Evolutionary conservation across 2,329 filamentous ascomycete genomes (phyloP).

Genomic region (Podosphaera xanthii): DNA sequence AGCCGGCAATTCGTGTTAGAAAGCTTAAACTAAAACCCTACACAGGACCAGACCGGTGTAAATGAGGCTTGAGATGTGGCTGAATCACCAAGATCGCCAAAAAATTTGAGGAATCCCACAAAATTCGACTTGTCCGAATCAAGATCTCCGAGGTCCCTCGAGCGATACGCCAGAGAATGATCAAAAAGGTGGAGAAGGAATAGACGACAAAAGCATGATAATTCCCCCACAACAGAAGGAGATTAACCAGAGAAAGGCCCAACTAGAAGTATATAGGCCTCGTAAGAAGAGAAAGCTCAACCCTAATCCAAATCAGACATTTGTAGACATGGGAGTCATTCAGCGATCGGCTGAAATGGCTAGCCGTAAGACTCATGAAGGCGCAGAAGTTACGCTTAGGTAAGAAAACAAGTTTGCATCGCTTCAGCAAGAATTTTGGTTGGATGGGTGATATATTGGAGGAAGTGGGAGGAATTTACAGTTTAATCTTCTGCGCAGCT

Average conservation of each 20-base stretch:
- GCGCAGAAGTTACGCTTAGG: no score
- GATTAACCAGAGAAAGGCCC: neutral
- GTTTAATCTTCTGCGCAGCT: no score
- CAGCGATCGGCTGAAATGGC: no score
- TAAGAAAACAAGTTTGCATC: no score
- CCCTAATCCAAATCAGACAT: no score
- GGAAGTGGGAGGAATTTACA: no score
- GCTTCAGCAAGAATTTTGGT: no score
- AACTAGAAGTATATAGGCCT: neutral
- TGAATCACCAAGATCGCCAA: neutral
- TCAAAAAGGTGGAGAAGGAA: neutral
- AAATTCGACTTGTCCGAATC: neutral
- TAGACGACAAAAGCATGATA: neutral
- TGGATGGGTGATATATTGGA: no score
- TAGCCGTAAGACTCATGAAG: no score
- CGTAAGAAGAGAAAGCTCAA: no score
- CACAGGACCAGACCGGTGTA: neutral
- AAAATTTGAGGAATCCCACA: neutral
- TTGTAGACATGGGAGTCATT: no score
- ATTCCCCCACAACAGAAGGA: neutral
- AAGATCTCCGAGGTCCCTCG: neutral
- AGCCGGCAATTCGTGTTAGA: neutral
- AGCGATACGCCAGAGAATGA: neutral
- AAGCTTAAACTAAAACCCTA: neutral
- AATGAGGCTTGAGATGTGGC: neutral